Evolutionary conservation across 768 basidiomycete species (phyloP).

Genomic region (Rickenella mellea): DNA sequence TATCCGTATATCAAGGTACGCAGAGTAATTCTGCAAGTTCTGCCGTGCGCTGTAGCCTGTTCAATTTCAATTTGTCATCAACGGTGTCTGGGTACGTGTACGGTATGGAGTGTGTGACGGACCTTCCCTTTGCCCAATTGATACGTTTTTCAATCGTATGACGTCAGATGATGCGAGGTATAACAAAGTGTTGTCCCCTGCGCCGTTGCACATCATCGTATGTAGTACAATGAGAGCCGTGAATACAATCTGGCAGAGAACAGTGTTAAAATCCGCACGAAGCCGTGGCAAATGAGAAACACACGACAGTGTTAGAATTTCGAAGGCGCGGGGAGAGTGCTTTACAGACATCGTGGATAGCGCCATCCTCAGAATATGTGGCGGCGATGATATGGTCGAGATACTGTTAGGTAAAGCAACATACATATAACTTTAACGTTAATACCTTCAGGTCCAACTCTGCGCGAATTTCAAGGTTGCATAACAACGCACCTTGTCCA

Average conservation of each 20-base stretch:
- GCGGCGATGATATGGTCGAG: constrained; percentile 93
- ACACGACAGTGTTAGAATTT: constrained; percentile 34
- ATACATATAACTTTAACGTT: constrained; percentile 3
- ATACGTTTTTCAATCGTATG: constrained; percentile 59
- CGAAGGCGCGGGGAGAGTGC: constrained; percentile 27
- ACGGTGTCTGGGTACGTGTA: not conserved
- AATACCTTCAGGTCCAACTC: no score
- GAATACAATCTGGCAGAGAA: constrained; percentile 43
- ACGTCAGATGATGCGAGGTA: constrained; percentile 33
- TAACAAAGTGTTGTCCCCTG: constrained; percentile 32
- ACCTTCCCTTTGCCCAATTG: constrained; percentile 29
- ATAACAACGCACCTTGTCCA: constrained; percentile 94
- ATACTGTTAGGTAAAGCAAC: constrained; percentile 45
- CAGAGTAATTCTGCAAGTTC: constrained; percentile 80
- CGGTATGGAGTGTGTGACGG: constrained; percentile 7
- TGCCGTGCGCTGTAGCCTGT: constrained; percentile 82
- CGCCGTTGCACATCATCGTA: constrained; percentile 35
- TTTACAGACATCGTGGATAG: constrained; percentile 30
- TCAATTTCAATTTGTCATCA: no score
- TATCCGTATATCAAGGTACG: constrained; percentile 84
- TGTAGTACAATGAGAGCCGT: constrained; percentile 54
- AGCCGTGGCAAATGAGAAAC: constrained; percentile 19
- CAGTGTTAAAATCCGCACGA: not conserved
- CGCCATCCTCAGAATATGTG: constrained; percentile 81
- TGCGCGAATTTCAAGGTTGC: no score